Conservation (phyloP, 2,329 filamentous ascomycete species). For the Aspergillus hortae region DNA sequence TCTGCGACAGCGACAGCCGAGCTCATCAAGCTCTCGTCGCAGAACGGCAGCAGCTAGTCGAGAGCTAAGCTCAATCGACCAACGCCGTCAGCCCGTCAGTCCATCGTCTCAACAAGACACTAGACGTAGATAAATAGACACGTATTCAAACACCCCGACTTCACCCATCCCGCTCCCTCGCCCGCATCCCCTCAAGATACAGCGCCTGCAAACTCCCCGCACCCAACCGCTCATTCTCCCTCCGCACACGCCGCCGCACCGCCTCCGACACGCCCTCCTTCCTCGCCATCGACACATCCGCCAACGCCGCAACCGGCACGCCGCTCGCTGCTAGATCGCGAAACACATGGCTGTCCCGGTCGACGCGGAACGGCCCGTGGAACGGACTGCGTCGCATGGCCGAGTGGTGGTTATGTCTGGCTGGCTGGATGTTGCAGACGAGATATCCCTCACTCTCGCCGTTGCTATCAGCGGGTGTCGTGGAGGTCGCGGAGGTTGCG, state of each 20-base stretch:
- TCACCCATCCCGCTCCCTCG: neutral
- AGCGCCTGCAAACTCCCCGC: constrained; percentile 20
- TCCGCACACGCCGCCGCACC: constrained; percentile 17
- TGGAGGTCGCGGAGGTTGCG: neutral
- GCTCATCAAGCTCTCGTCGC: no score
- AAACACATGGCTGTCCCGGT: constrained; percentile 20
- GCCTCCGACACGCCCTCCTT: constrained; percentile 17
- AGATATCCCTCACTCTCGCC: constrained; percentile 5
- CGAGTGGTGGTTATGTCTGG: constrained; percentile 27
- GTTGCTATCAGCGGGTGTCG: neutral
- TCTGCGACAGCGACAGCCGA: neutral
- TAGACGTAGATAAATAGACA: neutral
- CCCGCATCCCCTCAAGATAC: neutral
- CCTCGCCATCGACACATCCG: constrained; percentile 28
- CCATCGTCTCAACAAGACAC: neutral
- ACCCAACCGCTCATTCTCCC: constrained; percentile 21
- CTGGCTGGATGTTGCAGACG: constrained; percentile 24
- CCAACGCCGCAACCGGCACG: constrained; percentile 27
- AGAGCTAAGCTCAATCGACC: neutral
- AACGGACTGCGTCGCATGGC: constrained; percentile 32
- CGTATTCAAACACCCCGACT: neutral
- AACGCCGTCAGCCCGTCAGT: neutral
- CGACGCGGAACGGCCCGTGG: constrained; percentile 23
- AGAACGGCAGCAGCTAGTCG: no score
- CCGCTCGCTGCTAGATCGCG: constrained; percentile 26